Conservation (phyloP, 2,329 filamentous ascomycete genomes). For the Aspergillus novofumigatus region DNA sequence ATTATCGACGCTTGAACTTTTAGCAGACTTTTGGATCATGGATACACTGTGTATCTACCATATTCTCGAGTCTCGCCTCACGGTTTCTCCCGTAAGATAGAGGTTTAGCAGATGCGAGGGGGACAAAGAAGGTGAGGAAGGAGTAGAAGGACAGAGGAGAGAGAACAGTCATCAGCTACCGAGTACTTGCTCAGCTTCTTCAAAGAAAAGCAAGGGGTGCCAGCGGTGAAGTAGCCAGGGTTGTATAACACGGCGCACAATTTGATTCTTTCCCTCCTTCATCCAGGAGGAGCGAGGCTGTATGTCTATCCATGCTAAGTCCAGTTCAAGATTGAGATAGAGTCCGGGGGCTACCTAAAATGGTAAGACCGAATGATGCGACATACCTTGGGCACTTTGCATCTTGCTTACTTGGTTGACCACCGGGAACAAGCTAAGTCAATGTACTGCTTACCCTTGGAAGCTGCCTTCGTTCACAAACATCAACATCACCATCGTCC, state of each 20-base stretch:
- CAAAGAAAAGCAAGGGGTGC: background rate
- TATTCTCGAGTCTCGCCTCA: too few species aligned
- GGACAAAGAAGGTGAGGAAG: too few species aligned
- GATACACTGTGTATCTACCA: too few species aligned
- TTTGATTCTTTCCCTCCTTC: background rate
- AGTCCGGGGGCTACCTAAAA: too few species aligned
- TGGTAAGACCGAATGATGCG: too few species aligned
- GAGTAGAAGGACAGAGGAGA: too few species aligned
- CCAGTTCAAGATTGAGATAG: background rate
- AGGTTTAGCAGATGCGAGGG: background rate
- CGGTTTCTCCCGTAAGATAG: too few species aligned
- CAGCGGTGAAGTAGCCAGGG: background rate
- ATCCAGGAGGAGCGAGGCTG: background rate
- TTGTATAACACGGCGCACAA: background rate
- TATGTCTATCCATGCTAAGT: background rate
- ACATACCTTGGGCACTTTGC: background rate
- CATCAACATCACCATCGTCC: background rate
- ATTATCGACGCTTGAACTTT: too few species aligned
- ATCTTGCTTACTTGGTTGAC: background rate
- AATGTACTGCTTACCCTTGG: background rate
- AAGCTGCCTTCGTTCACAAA: too few species aligned
- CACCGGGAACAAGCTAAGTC: too few species aligned
- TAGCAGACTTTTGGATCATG: too few species aligned
- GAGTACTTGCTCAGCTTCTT: background rate
- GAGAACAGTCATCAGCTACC: too few species aligned